Conservation (phyloP, 2,329 filamentous ascomycete species). For the Paraphoma sp. region DNA sequence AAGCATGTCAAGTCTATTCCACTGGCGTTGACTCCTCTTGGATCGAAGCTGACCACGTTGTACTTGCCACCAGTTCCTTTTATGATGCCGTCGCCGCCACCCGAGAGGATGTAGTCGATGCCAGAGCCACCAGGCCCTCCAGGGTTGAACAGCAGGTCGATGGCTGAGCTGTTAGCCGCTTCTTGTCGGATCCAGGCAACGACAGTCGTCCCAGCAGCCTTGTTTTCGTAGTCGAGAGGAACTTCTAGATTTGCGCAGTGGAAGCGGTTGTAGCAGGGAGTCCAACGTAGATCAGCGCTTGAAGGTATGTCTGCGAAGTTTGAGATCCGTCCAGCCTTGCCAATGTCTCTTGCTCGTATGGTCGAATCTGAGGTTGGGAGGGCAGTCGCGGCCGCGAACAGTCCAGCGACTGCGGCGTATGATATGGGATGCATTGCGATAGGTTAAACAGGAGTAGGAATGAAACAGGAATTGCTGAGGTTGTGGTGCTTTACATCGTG, state of each 20-base stretch:
- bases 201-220: constrained; percentile 10
- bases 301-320: constrained; percentile 11
- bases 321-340: background rate
- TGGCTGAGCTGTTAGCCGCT: constrained; percentile 6
- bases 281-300: constrained; percentile 16
- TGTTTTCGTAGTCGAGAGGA: constrained; percentile 20
- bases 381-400: constrained; percentile 1
- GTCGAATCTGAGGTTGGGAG: background rate
- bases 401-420: background rate
- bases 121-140: constrained; percentile 43
- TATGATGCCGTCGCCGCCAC: constrained; percentile 7
- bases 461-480: background rate
- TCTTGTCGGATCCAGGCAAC: constrained; percentile 18
- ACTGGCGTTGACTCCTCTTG: constrained; percentile 33
- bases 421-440: background rate
- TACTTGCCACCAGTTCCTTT: constrained; percentile 16
- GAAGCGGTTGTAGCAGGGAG: constrained; percentile 11
- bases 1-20: constrained; percentile 20
- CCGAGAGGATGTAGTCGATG: constrained; percentile 22
- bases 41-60: constrained; percentile 39
- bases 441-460: background rate
- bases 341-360: background rate
- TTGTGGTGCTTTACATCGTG: background rate
- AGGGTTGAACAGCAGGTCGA: constrained; percentile 18
- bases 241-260: constrained; percentile 19